Conservation (phyloP, 2,329 filamentous ascomycete species). For the Curvularia sp. region DNA sequence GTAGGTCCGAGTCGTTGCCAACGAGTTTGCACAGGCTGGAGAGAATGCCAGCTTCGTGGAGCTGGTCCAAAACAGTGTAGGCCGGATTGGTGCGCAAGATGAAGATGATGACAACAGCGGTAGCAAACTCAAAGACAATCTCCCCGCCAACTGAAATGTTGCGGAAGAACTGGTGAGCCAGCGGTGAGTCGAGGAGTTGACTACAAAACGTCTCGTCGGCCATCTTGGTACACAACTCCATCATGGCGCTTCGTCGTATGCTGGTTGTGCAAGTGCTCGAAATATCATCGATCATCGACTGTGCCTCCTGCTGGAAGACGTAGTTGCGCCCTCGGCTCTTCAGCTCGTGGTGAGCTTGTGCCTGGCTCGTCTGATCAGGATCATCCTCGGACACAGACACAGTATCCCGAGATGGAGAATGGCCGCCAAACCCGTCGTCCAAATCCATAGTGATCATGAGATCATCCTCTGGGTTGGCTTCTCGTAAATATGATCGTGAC, state of each 20-base stretch:
- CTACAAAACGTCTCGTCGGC: slow-evolving; percentile 67
- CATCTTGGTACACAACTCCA: slow-evolving; percentile 63
- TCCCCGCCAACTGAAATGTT: slow-evolving; percentile 59
- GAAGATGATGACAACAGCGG: slow-evolving; percentile 68
- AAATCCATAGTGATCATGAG: slow-evolving; percentile 46
- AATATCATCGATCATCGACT: slow-evolving; percentile 66
- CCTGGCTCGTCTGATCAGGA: slow-evolving; percentile 46
- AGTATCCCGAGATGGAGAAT: slow-evolving; percentile 25
- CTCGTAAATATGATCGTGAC: slow-evolving; percentile 65
- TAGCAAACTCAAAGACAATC: slow-evolving; percentile 63
- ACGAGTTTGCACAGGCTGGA: slow-evolving; percentile 65
- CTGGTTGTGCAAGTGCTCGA: slow-evolving; percentile 54
- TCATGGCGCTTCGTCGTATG: slow-evolving; percentile 59
- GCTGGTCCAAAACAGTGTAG: slow-evolving; percentile 64
- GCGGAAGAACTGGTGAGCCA: slow-evolving; percentile 72
- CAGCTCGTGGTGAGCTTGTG: slow-evolving; percentile 68
- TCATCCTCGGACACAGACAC: slow-evolving; percentile 53
- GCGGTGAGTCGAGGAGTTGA: slow-evolving; percentile 76
- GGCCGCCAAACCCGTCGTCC: slow-evolving; percentile 31
- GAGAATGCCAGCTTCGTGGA: slow-evolving; percentile 63
- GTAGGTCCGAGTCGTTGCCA: slow-evolving; percentile 60
- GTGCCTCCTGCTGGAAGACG: slow-evolving; percentile 63
- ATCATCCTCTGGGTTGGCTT: slow-evolving; percentile 54
- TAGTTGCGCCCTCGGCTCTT: slow-evolving; percentile 64
- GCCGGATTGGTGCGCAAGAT: slow-evolving; percentile 68